These are phyloP conservation scores for Pneumocystis carinii DNA, from an alignment of 1,139 yeast species.

Conservation along the genomic window DNA sequence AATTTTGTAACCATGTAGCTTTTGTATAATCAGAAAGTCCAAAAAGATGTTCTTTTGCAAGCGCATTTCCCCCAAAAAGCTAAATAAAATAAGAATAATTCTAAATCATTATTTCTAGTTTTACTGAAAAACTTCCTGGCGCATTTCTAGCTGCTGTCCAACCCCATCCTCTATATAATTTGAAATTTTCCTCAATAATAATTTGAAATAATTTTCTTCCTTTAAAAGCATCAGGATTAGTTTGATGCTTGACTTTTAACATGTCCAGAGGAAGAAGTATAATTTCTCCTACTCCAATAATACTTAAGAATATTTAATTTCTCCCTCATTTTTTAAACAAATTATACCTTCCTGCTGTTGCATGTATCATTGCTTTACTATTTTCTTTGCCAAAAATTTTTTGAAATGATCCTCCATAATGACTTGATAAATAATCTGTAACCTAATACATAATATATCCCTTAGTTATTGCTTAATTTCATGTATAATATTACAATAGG, in stretches of 20 bases:
- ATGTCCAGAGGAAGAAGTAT: slow-evolving; percentile 91
- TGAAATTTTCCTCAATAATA: slow-evolving; percentile 78
- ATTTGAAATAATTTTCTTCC: slow-evolving; percentile 92
- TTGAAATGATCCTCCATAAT: slow-evolving; percentile 60
- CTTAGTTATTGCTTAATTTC: background rate
- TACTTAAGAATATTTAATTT: slow-evolving; percentile 26
- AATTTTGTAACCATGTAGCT: slow-evolving; percentile 93
- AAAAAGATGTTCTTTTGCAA: slow-evolving; percentile 89
- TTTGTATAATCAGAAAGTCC: slow-evolving; percentile 71
- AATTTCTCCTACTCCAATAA: slow-evolving; percentile 96
- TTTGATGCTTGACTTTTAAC: slow-evolving; percentile 93
- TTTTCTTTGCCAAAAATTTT: slow-evolving; percentile 76
- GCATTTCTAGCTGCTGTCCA: slow-evolving; percentile 99
- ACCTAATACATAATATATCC: background rate
- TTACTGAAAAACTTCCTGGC: slow-evolving; percentile 81
- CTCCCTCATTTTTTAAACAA: background rate
- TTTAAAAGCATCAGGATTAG: slow-evolving; percentile 93
- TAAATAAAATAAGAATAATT: background rate
- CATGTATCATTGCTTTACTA: slow-evolving; percentile 90
- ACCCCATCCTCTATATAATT: slow-evolving; percentile 96
- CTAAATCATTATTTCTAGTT: background rate
- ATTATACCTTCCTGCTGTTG: slow-evolving; percentile 63
- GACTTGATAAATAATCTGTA: slow-evolving; percentile 70
- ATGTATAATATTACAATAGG: slow-evolving; percentile 49
- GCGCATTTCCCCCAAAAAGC: slow-evolving; percentile 94